Conservation (phyloP, 2,329 filamentous ascomycete species). For the Penicillium oxalicum region DNA sequence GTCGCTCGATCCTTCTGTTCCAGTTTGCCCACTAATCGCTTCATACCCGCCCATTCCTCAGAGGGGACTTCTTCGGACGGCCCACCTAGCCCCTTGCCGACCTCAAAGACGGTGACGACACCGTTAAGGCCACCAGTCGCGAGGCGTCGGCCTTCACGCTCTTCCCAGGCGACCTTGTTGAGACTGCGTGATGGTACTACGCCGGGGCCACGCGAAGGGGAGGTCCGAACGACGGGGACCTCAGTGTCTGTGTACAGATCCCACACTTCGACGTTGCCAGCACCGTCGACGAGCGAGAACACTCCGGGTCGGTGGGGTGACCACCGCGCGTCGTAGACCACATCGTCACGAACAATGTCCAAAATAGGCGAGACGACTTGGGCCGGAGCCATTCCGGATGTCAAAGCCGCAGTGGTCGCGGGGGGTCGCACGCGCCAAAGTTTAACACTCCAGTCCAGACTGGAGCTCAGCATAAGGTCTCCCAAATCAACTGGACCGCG, state of each 20-base stretch:
- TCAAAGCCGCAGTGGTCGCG: conserved; percentile 37
- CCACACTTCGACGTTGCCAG: conserved; percentile 88
- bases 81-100: conserved; percentile 68
- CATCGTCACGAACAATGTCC: conserved; percentile 88
- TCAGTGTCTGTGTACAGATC: conserved; percentile 89
- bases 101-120: conserved; percentile 86
- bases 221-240: conserved; percentile 77
- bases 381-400: conserved; percentile 34
- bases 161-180: conserved; percentile 94
- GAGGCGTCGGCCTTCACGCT: conserved; percentile 75
- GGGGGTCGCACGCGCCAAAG: conserved; percentile 78
- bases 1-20: conserved; percentile 48
- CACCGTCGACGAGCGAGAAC: conserved; percentile 90
- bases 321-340: conserved; percentile 95
- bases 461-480: conserved; percentile 86
- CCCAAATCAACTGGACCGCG: conserved; percentile 89
- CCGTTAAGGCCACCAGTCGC: conserved; percentile 91
- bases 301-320: conserved; percentile 89
- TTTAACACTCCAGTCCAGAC: conserved; percentile 94
- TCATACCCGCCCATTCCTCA: conserved; percentile 91
- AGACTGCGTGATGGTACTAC: conserved; percentile 75
- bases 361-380: conserved; percentile 66
- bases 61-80: conserved; percentile 76
- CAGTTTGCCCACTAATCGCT: conserved; percentile 74
- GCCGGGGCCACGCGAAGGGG: conserved; percentile 57